A percentile compares a stretch with the other conserved stretches of the same genome.
Evolutionary conservation across 352 stramenopile genomes (phyloP).

Genomic region (Peronosclerospora sorghi): DNA sequence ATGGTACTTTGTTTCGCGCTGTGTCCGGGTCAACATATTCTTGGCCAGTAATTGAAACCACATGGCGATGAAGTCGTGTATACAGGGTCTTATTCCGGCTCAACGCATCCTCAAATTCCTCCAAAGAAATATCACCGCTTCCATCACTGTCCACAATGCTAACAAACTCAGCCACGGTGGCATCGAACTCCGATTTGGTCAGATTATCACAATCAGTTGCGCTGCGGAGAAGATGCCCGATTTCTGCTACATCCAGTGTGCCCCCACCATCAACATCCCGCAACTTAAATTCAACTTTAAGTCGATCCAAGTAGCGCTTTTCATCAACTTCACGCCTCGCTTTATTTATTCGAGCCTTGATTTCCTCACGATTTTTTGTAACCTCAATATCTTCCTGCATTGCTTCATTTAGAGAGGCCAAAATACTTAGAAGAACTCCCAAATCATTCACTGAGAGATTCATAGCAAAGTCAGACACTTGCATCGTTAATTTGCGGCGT

Average conservation of each 20-base stretch:
- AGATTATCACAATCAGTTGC: constrained; percentile 61
- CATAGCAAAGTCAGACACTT: constrained; percentile 79
- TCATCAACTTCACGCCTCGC: constrained; percentile 47
- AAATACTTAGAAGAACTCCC: constrained; percentile 70
- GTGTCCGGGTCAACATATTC: constrained; percentile 67
- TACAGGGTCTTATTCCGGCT: constrained; percentile 65
- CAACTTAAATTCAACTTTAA: constrained; percentile 64
- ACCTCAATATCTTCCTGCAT: constrained; percentile 64
- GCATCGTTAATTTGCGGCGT: constrained; percentile 52
- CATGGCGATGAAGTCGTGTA: constrained; percentile 39
- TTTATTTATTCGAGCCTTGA: constrained; percentile 33
- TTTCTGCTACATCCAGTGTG: constrained; percentile 55
- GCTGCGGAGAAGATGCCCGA: constrained; percentile 47
- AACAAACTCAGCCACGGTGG: constrained; percentile 63
- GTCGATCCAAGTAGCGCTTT: constrained; percentile 51
- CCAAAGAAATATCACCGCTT: constrained; percentile 74
- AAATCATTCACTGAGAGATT: constrained; percentile 76
- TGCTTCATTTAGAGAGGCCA: constrained; percentile 46
- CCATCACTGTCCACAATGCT: constrained; percentile 68
- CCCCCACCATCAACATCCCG: constrained; percentile 67
- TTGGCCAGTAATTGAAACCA: constrained; percentile 58
- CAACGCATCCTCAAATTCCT: constrained; percentile 72
- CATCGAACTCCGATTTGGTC: constrained; percentile 68
- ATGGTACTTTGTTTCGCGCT: constrained; percentile 57
- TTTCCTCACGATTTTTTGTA: constrained; percentile 36